phyloP scores from a whole-genome alignment of 2,329 filamentous ascomycete species.

The Thielaviopsis euricoi region DNA sequence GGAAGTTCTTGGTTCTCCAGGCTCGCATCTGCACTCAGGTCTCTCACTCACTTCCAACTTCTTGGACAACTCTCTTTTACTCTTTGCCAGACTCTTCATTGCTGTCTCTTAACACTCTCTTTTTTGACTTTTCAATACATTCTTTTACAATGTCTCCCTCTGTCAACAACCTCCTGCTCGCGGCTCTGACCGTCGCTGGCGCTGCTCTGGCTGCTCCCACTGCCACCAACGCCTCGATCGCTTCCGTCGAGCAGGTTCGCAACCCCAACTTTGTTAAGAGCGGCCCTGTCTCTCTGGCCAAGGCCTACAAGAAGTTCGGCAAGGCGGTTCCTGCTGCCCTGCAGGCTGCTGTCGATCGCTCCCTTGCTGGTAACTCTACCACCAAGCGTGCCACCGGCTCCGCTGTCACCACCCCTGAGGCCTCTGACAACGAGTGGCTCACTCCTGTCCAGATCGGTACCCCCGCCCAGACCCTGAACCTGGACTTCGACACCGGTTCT shows the following conservation, averaged over 20 bases:
- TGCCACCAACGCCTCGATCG: neutral
- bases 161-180: constrained; percentile 4
- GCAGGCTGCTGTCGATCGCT: constrained; percentile 12
- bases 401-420: constrained; percentile 14
- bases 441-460: constrained; percentile 8
- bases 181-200: constrained; percentile 5
- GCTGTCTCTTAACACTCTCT: neutral
- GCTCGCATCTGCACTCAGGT: constrained; percentile 7
- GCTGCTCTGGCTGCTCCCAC: constrained; percentile 2
- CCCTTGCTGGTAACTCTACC: constrained; percentile 8
- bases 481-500: constrained; percentile 27
- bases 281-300: constrained; percentile 20
- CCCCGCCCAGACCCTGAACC: constrained; percentile 20
- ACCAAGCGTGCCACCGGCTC: constrained; percentile 15
- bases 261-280: constrained; percentile 14
- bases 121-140: neutral
- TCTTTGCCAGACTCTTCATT: neutral
- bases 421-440: constrained; percentile 4
- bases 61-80: neutral
- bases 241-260: constrained; percentile 5
- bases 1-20: constrained; percentile 4
- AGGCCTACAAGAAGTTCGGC: constrained; percentile 21
- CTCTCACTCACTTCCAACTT: neutral
- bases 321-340: constrained; percentile 6
- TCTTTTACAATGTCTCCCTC: constrained; percentile 6